phyloP scores from a whole-genome alignment of 169 alveolate genomes.

The Haemoproteus tartakovskyi region DNA sequence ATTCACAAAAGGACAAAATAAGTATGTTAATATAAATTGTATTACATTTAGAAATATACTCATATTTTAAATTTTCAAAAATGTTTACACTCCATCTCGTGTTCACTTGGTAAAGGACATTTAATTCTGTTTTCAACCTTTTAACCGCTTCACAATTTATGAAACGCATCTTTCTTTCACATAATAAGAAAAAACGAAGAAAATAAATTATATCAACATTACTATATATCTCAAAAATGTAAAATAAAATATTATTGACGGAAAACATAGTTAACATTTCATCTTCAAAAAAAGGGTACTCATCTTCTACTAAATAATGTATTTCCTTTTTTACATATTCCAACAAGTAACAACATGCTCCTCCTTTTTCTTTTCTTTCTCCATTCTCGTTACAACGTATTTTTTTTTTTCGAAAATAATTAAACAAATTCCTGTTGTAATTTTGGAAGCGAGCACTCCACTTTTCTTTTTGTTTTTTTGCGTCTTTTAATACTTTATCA shows the following conservation, averaged over 20 bases:
- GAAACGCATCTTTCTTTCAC: not conserved
- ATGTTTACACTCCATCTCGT: conserved; percentile 29
- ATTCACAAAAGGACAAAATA: conserved; percentile 51
- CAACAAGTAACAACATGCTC: not conserved
- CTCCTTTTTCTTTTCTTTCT: not conserved
- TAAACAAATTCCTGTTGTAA: conserved; percentile 14
- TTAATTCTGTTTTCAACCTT: not conserved
- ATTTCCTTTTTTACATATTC: conserved; percentile 30
- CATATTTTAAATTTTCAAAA: conserved; percentile 46
- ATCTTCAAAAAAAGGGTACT: conserved; percentile 31
- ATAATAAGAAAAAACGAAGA: conserved; percentile 29
- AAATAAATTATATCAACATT: conserved; percentile 52
- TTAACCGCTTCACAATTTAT: conserved; percentile 13
- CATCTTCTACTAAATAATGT: conserved; percentile 18
- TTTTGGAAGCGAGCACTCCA: conserved; percentile 39
- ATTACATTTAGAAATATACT: conserved; percentile 52
- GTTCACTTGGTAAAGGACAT: conserved; percentile 8
- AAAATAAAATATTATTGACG: conserved; percentile 55
- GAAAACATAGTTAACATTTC: conserved; percentile 30
- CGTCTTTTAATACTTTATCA: conserved; percentile 10
- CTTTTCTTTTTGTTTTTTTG: conserved; percentile 26
- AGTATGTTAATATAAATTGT: conserved; percentile 38
- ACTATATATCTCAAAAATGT: conserved; percentile 33
- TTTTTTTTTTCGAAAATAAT: conserved; percentile 17
- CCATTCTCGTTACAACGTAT: not conserved